Conservation (phyloP, 352 stramenopile genomes). For the Phytophthora vignae region DNA sequence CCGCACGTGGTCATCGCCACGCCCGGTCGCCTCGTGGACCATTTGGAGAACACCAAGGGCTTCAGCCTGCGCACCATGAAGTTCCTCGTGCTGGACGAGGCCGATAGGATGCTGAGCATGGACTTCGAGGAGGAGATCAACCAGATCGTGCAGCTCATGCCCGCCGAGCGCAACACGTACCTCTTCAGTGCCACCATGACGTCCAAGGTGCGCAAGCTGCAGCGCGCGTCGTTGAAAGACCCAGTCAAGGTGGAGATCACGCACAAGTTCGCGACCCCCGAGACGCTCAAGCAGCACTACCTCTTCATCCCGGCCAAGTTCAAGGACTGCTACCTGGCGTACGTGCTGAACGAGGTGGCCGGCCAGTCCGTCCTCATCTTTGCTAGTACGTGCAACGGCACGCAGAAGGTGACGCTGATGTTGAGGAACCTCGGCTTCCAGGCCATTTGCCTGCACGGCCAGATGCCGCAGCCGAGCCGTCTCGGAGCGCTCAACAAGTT, state of each 20-base stretch:
- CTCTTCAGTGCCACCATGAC: constrained; percentile 99
- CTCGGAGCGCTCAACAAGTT: constrained; percentile 98
- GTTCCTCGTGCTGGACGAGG: constrained; percentile 95
- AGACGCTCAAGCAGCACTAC: constrained; percentile 98
- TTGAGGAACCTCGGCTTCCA: constrained; percentile 98
- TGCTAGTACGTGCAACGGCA: constrained; percentile 97
- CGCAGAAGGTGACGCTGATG: constrained; percentile 96
- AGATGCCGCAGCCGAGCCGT: constrained; percentile 98
- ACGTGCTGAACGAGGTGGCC: constrained; percentile 98
- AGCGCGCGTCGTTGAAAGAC: constrained; percentile 96
- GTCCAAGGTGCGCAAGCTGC: constrained; percentile 98
- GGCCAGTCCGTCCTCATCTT: constrained; percentile 99
- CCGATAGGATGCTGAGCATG: constrained; percentile 97
- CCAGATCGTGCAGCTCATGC: constrained; percentile 97
- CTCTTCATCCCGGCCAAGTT: constrained; percentile 99
- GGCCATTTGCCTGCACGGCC: constrained; percentile 98
- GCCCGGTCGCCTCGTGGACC: constrained; percentile 93
- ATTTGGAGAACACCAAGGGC: constrained; percentile 97
- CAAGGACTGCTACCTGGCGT: constrained; percentile 99
- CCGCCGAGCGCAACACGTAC: constrained; percentile 94
- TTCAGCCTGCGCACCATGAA: constrained; percentile 93
- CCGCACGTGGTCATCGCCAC: constrained; percentile 97
- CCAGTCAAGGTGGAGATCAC: constrained; percentile 98
- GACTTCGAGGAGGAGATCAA: constrained; percentile 99
- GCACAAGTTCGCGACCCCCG: constrained; percentile 98